phyloP scores from a whole-genome alignment of 2,329 filamentous ascomycete genomes.

The Scytalidium sp. region DNA sequence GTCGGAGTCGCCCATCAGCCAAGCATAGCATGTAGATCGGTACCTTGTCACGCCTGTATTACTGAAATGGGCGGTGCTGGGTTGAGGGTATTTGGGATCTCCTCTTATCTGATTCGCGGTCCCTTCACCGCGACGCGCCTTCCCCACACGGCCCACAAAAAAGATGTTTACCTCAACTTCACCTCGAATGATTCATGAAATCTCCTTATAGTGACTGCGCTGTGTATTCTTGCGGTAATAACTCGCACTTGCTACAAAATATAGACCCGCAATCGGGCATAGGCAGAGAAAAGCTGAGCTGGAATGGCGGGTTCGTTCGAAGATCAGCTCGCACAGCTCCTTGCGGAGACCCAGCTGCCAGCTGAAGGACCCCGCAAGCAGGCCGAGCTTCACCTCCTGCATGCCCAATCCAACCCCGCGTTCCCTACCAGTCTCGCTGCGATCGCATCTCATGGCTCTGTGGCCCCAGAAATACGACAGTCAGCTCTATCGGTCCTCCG shows the following conservation, averaged over 20 bases:
- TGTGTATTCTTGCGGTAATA: neutral
- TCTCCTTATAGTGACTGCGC: neutral
- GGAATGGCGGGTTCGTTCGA: conserved; percentile 62
- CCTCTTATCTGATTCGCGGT: neutral
- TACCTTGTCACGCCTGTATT: neutral
- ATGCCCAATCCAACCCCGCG: conserved; percentile 53
- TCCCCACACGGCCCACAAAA: neutral
- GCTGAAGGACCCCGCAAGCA: conserved; percentile 75
- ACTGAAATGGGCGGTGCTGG: neutral
- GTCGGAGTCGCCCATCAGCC: neutral
- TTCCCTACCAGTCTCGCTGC: conserved; percentile 79
- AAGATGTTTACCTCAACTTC: neutral
- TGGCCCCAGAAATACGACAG: conserved; percentile 76
- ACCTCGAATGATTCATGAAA: neutral
- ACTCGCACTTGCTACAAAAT: neutral
- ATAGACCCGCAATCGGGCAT: neutral
- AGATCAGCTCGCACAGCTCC: conserved; percentile 84
- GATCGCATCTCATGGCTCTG: conserved; percentile 72
- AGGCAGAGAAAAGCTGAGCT: neutral
- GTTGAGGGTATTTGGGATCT: neutral
- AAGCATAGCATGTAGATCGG: neutral
- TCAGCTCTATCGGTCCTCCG: conserved; percentile 77
- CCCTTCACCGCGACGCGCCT: neutral
- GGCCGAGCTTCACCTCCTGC: conserved; percentile 59
- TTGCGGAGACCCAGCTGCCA: conserved; percentile 80